Conservation (phyloP, 1,284 basidiomycete species). For the Malassezia nana region DNA sequence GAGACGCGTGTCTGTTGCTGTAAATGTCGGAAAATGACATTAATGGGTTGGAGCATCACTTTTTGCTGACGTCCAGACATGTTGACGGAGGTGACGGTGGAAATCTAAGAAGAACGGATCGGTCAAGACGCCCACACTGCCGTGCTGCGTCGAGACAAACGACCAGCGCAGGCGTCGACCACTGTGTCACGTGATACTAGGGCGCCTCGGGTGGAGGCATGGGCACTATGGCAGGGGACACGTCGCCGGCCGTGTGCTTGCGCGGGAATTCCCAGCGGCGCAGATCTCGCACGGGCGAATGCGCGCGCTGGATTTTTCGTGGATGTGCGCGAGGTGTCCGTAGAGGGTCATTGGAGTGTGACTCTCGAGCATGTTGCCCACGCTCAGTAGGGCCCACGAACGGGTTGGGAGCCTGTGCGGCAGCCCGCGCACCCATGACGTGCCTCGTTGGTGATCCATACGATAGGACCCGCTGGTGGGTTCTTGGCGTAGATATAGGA, state of each 20-base stretch:
- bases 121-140: not conserved
- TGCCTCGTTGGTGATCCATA: conserved; percentile 13
- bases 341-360: not conserved
- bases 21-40: conserved; percentile 97
- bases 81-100: not conserved
- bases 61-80: conserved; percentile 24
- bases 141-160: not conserved
- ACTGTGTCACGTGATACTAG: conserved; percentile 3
- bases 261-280: not conserved
- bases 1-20: conserved; percentile 80
- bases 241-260: not conserved
- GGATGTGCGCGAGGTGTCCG: conserved; percentile 7
- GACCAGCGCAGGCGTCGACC: not conserved
- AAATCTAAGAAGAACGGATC: not conserved
- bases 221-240: not conserved
- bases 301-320: not conserved
- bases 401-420: not conserved
- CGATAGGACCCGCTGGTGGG: conserved; percentile 7
- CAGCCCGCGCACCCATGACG: not conserved
- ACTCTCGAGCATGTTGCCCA: not conserved
- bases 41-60: conserved; percentile 50
- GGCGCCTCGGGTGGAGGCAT: not conserved
- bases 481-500: conserved; percentile 5
- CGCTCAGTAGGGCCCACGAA: not conserved
- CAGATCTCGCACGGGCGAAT: not conserved